Base-by-base conservation (phyloP, 108 stramenopile species). In the Cyclotella cryptica region DNA sequence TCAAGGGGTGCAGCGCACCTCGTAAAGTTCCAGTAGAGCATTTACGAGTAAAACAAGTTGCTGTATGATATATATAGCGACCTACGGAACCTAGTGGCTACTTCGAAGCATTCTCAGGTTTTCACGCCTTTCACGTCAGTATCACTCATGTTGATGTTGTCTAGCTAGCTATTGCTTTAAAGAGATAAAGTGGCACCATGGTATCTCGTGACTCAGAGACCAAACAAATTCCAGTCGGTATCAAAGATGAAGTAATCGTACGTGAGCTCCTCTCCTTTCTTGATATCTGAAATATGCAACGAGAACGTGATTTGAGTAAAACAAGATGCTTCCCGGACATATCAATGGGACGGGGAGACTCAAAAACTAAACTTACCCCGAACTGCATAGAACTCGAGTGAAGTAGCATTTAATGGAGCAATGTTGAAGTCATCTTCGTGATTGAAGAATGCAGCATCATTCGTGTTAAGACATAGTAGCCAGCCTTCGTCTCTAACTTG, bases 191-290 rank as follows among this genome's bases (percentile, higher is more conserved):
- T 6, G 4, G 35, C 35, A 57, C 3, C 55, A 1, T 62, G 39
- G 0, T 62, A 11, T 62, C 26, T 66, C 19, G 3, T 3, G 8
- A 18, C 30, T 75, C 66, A 47, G 15, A 74, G 41, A 43, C 29
- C 73, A 65, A 74, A 64, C 21, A 46, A 2, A 41, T 53, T 40
- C 73, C 73, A 74, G 39, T 64, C 22, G 9, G 63, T 74, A 12
- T 64, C 73, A 65, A 40, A 74, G 6, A 65, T 24, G 19, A 52
- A 47, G 46, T 74, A 74, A 54, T 74, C 63, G 27, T 74, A 74
- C 29, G 57, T 35, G 30, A 74, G 62, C 22, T 74, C 73, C 40
- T 74, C 73, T 27, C 52, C 63, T 60, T 74, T 28, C n/a, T 47
- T 60, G 41, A 74, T 74, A 61, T 53, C 69, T 61, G 35, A 39